Conservation (phyloP, 1,284 basidiomycete species). For the Taiwanofungus camphoratus region DNA sequence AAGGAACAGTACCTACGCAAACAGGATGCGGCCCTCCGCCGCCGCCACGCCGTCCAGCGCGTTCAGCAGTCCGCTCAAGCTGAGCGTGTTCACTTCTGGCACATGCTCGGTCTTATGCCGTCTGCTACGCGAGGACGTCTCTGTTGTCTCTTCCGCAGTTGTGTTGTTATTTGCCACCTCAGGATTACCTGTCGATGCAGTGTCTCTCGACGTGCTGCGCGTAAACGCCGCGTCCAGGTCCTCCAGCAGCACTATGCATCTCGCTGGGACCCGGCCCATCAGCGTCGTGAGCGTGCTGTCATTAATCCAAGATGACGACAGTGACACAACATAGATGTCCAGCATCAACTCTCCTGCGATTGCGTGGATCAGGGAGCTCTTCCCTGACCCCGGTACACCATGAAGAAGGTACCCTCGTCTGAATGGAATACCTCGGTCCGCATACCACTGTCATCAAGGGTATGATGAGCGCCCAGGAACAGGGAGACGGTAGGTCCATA, state of each 20-base stretch:
- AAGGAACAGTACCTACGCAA: constrained; percentile 51
- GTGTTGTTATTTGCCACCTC: constrained; percentile 31
- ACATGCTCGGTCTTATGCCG: constrained; percentile 51
- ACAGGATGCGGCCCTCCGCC: constrained; percentile 75
- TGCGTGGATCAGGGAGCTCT: constrained; percentile 78
- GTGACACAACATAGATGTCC: constrained; percentile 73
- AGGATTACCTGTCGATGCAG: constrained; percentile 39
- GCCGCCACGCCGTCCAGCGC: constrained; percentile 85
- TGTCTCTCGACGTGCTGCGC: constrained; percentile 58
- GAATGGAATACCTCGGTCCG: constrained; percentile 66
- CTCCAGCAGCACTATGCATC: constrained; percentile 81
- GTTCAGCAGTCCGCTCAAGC: constrained; percentile 75
- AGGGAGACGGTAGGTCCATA: background rate
- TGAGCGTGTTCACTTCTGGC: constrained; percentile 75
- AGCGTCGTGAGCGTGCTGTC: constrained; percentile 72
- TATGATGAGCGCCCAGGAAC: constrained; percentile 13
- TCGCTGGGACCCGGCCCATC: constrained; percentile 75
- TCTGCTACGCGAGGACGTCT: constrained; percentile 31
- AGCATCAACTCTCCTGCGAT: constrained; percentile 77
- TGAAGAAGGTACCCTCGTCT: constrained; percentile 80
- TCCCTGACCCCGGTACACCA: constrained; percentile 77
- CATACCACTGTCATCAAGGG: constrained; percentile 36
- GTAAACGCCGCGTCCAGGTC: constrained; percentile 82
- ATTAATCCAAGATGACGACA: constrained; percentile 75
- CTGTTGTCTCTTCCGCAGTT: constrained; percentile 21